These are phyloP conservation scores for Beauveria medogensis DNA, from an alignment of 2,329 filamentous ascomycete genomes.

Conservation along the genomic window DNA sequence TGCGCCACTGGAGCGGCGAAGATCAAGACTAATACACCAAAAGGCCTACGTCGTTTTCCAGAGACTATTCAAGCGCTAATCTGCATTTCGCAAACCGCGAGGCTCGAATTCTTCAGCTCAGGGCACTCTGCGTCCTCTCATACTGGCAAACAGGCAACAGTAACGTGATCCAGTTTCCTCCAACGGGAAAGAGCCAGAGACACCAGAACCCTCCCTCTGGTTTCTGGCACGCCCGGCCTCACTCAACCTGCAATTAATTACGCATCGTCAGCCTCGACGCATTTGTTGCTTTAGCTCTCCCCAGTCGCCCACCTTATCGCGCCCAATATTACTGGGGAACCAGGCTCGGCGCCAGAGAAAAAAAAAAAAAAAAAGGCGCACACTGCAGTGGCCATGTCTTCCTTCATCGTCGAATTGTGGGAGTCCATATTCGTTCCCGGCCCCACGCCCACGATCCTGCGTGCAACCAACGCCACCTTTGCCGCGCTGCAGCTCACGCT, in stretches of 20 bases:
- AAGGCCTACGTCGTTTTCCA: neutral
- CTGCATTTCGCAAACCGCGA: neutral
- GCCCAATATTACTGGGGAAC: neutral
- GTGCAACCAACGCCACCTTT: conserved; percentile 87
- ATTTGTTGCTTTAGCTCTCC: neutral
- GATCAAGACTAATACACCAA: neutral
- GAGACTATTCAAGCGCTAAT: too few species aligned
- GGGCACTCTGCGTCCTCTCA: conserved; percentile 5
- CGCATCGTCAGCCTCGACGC: neutral
- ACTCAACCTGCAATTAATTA: neutral
- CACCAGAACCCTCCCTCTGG: neutral
- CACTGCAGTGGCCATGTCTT: conserved; percentile 36
- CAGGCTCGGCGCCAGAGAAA: neutral
- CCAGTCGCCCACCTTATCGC: neutral
- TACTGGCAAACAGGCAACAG: neutral
- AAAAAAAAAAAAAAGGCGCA: neutral
- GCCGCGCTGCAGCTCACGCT: conserved; percentile 76
- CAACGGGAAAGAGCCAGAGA: neutral
- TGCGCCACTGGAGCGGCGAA: neutral
- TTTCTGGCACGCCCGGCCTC: neutral
- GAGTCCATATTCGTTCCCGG: conserved; percentile 90
- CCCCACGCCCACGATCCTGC: conserved; percentile 75
- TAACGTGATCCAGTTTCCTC: neutral
- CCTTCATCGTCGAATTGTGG: conserved; percentile 71
- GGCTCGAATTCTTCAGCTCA: too few species aligned